A percentile compares a stretch with the other conserved stretches of the same genome.
These are phyloP conservation scores for Eleusine indica DNA, from an alignment of 176 grass and related monocot genomes.

Conservation along the genomic window DNA sequence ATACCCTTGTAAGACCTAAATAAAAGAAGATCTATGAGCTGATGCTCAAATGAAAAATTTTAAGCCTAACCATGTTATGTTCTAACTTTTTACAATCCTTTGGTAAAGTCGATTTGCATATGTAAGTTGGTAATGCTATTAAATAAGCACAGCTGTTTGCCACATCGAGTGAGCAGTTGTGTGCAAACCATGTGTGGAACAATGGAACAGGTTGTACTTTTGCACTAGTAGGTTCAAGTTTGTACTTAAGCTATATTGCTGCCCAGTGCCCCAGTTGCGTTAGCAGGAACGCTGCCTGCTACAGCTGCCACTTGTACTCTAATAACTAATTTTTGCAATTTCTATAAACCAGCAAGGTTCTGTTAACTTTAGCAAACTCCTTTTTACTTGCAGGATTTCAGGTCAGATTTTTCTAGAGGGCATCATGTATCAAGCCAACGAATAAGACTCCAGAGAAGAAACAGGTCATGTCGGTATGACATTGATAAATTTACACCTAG, in stretches of 20 bases:
- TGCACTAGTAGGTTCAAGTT: conserved; percentile 18
- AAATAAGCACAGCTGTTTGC: background rate
- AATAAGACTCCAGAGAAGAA: conserved; percentile 72
- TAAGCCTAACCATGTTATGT: background rate
- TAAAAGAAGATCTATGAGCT: conserved; percentile 14
- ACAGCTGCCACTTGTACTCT: conserved; percentile 15
- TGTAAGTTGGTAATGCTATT: conserved; percentile 17
- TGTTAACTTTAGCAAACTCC: conserved; percentile 24
- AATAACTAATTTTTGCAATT: conserved; percentile 25
- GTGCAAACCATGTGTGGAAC: conserved; percentile 3
- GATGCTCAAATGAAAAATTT: background rate
- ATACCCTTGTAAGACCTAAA: conserved; percentile 1
- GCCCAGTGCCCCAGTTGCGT: background rate
- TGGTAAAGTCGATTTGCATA: conserved; percentile 1
- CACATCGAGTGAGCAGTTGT: background rate
- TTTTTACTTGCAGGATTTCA: conserved; percentile 67
- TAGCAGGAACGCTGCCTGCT: conserved; percentile 18
- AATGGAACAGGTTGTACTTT: background rate
- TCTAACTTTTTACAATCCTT: background rate
- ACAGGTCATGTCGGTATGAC: conserved; percentile 63
- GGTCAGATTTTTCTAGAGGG: conserved; percentile 86
- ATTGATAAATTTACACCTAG: conserved; percentile 71
- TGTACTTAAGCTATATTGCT: no score
- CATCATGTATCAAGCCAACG: conserved; percentile 74
- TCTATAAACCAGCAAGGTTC: conserved; percentile 10